A percentile compares a stretch with the other conserved stretches of the same genome.
phyloP scores from a whole-genome alignment of 176 grass and related monocot species.

The Oryza australiensis region DNA sequence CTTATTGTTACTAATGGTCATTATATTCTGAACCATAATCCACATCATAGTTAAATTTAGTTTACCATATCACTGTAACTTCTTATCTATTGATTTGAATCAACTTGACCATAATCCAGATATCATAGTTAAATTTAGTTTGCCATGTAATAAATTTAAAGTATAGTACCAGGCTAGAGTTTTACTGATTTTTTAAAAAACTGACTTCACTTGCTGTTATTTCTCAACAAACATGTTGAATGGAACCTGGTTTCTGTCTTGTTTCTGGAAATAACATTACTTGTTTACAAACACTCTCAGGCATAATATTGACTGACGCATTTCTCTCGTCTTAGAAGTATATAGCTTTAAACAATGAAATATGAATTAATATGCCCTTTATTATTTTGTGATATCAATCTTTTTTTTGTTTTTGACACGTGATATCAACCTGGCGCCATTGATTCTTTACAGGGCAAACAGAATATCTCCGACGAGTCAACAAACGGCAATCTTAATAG shows the following conservation, averaged over 20 bases:
- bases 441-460: conserved; percentile 51
- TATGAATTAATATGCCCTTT: conserved; percentile 10
- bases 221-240: background rate
- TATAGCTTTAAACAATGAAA: background rate
- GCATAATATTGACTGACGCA: background rate
- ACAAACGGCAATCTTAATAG: conserved; percentile 38
- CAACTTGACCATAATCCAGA: background rate
- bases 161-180: background rate
- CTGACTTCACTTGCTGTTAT: background rate
- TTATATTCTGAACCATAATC: background rate
- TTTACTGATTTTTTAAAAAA: background rate
- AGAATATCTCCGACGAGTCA: conserved; percentile 39
- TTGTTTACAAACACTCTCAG: background rate
- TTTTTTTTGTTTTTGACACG: too few relatives aligned
- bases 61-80: background rate
- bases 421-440: background rate
- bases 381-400: conserved; percentile 6
- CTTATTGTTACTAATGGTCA: background rate
- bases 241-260: background rate
- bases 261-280: background rate
- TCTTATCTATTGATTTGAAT: background rate
- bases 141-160: background rate
- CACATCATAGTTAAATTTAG: background rate
- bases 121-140: background rate
- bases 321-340: background rate